phyloP scores from a whole-genome alignment of 768 basidiomycete species.

The Paxillus involutus region DNA sequence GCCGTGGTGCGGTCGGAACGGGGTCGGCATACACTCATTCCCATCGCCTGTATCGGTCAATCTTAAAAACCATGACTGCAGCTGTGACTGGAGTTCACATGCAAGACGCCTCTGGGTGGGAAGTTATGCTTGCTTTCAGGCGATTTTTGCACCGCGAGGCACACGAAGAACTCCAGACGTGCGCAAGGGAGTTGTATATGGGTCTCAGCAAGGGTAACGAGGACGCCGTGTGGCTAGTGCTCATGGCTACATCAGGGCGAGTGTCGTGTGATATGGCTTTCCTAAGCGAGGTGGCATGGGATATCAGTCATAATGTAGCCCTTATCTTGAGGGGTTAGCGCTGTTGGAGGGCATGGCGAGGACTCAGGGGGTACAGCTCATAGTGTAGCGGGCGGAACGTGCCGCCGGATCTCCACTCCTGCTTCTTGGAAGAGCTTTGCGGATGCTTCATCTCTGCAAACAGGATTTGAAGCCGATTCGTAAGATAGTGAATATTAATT shows the following conservation, averaged over 20 bases:
- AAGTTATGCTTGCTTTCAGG: constrained; percentile 72
- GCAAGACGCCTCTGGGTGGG: constrained; percentile 76
- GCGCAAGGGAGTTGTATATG: constrained; percentile 63
- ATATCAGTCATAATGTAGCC: constrained; percentile 46
- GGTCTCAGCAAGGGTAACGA: constrained; percentile 61
- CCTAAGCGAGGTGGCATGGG: constrained; percentile 59
- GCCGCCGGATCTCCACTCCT: constrained; percentile 76
- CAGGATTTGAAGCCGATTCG: background rate
- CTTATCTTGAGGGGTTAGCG: constrained; percentile 31
- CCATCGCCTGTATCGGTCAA: constrained; percentile 75
- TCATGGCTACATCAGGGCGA: constrained; percentile 53
- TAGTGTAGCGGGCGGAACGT: constrained; percentile 45
- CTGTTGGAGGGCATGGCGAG: background rate
- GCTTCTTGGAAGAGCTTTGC: constrained; percentile 77
- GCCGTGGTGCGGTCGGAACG: constrained; percentile 50
- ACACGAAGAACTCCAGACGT: constrained; percentile 73
- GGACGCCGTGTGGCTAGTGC: constrained; percentile 83
- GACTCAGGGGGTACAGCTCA: constrained; percentile 7
- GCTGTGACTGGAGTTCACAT: constrained; percentile 66
- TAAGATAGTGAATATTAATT: background rate
- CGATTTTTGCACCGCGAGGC: constrained; percentile 68
- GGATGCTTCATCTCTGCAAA: constrained; percentile 76
- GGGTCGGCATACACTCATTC: constrained; percentile 79
- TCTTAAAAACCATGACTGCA: constrained; percentile 71
- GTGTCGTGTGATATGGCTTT: constrained; percentile 46